Conservation (phyloP, 768 basidiomycete genomes). For the Russula ochroleuca region DNA sequence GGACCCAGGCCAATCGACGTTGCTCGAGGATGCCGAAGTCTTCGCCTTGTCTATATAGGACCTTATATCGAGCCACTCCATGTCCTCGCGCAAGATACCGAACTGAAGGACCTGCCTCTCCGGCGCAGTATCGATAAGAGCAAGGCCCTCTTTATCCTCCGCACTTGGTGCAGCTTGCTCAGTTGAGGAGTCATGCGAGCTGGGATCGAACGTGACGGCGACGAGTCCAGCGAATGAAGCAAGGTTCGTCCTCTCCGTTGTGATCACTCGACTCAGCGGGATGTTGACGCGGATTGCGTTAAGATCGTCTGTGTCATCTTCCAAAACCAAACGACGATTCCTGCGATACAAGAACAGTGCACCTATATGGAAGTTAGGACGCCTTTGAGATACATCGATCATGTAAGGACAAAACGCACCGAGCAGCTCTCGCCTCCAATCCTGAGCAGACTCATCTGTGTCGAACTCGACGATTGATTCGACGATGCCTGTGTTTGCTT, state of each 20-base stretch:
- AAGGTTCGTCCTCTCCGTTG: constrained; percentile 28
- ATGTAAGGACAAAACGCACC: constrained; percentile 32
- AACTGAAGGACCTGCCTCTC: constrained; percentile 26
- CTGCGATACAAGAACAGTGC: constrained; percentile 47
- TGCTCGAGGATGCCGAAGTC: not conserved
- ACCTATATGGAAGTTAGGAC: constrained; percentile 31
- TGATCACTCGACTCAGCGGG: constrained; percentile 41
- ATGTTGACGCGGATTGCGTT: constrained; percentile 45
- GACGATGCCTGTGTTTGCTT: constrained; percentile 30
- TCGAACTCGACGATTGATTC: constrained; percentile 47
- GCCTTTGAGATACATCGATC: not conserved
- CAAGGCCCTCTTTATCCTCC: constrained; percentile 2
- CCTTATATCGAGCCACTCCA: constrained; percentile 12
- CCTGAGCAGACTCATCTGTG: constrained; percentile 50
- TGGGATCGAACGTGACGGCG: constrained; percentile 21
- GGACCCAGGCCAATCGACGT: constrained; percentile 19
- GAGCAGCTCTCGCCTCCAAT: constrained; percentile 48
- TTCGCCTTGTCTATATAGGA: constrained; percentile 8
- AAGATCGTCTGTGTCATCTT: constrained; percentile 34
- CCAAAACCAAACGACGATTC: constrained; percentile 37
- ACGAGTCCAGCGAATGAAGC: constrained; percentile 28
- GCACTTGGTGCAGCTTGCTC: not conserved
- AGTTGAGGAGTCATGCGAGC: not conserved
- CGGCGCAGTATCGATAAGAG: constrained; percentile 6
- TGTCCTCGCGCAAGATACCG: constrained; percentile 15